Evolutionary conservation across 2,329 filamentous ascomycete genomes (phyloP).

Genomic region (Paecilomyces dactylethromorphus): DNA sequence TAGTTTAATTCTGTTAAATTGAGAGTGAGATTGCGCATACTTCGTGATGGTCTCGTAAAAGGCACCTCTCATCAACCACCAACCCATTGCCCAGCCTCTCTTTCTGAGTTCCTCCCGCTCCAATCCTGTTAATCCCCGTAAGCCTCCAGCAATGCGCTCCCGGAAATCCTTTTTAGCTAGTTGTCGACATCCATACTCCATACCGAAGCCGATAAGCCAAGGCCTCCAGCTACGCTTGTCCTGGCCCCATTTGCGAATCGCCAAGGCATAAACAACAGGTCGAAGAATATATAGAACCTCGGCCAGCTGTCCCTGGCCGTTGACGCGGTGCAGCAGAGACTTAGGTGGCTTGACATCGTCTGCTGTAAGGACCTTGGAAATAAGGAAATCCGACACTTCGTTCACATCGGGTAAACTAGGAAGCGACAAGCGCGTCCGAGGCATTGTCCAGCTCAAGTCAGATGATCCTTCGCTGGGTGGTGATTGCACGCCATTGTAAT

Average conservation of each 20-base stretch:
- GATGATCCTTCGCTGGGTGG: constrained; percentile 34
- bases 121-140: constrained; percentile 71
- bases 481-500: constrained; percentile 44
- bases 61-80: constrained; percentile 96
- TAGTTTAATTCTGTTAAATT: background rate
- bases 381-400: constrained; percentile 80
- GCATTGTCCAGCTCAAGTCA: constrained; percentile 73
- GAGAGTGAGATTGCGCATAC: constrained; percentile 30
- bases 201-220: constrained; percentile 77
- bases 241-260: constrained; percentile 65
- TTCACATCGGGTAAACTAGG: constrained; percentile 73
- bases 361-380: constrained; percentile 83
- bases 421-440: constrained; percentile 80
- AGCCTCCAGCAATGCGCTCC: constrained; percentile 58
- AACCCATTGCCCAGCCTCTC: constrained; percentile 82
- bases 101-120: constrained; percentile 86
- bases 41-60: constrained; percentile 89
- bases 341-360: constrained; percentile 94
- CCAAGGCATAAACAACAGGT: constrained; percentile 77
- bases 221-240: constrained; percentile 81
- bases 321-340: constrained; percentile 69
- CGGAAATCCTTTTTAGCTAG: constrained; percentile 63
- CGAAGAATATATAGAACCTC: constrained; percentile 89
- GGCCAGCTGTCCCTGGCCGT: constrained; percentile 70
- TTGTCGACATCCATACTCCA: constrained; percentile 87